phyloP scores from a whole-genome alignment of 495 filamentous ascomycete species.

The Trichoderma orchidacearum region DNA sequence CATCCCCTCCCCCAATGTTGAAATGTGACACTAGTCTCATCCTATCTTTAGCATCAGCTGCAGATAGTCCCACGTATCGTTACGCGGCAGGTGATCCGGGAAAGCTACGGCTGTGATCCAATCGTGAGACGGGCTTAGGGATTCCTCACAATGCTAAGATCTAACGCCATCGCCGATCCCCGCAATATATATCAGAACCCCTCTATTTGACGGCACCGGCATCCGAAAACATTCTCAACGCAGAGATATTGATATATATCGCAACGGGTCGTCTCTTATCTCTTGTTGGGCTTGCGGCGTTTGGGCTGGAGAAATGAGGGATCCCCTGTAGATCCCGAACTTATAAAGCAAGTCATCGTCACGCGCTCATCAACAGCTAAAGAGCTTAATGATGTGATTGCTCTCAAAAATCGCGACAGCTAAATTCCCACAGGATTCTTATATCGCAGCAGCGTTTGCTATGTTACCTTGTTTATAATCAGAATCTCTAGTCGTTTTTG shows the following conservation, averaged over 20 bases:
- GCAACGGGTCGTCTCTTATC: background rate
- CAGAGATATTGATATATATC: background rate
- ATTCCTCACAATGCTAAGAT: background rate
- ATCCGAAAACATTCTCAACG: background rate
- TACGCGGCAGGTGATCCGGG: no score
- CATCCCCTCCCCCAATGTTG: no score
- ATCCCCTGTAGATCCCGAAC: no score
- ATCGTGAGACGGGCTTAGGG: background rate
- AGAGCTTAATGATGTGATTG: background rate
- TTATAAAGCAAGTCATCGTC: background rate
- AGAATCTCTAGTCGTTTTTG: no score
- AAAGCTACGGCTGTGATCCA: background rate
- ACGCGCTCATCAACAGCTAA: background rate
- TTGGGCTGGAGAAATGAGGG: no score
- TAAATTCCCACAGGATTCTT: background rate
- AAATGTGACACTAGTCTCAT: no score
- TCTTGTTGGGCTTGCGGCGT: no score
- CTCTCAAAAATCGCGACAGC: background rate
- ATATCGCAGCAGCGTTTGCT: no score
- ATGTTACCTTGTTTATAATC: no score
- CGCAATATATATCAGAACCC: background rate
- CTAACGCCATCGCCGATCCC: background rate
- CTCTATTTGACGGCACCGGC: background rate
- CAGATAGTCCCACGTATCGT: no score
- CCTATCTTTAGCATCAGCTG: no score